Conservation (phyloP, 176 grass and related monocot genomes). For the Typha latifolia region DNA sequence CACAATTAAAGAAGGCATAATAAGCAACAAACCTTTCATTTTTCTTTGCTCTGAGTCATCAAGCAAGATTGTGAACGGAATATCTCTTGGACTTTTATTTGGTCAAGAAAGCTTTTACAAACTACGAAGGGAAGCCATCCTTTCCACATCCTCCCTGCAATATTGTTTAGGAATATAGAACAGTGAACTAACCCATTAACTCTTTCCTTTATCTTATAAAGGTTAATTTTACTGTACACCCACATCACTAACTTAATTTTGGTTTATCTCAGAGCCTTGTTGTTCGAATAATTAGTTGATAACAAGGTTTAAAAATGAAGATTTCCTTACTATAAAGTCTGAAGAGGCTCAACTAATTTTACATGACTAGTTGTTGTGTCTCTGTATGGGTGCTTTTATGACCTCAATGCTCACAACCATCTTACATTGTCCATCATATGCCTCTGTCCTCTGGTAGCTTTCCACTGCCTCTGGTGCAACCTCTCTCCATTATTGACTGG, state of each 20-base stretch:
- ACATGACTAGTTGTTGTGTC: background rate
- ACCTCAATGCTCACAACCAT: background rate
- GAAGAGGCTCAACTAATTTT: background rate
- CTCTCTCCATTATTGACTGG: conserved; percentile 1
- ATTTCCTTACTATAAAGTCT: background rate
- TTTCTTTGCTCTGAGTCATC: background rate
- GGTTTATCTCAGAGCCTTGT: too few relatives aligned
- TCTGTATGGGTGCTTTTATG: background rate
- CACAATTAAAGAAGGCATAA: background rate
- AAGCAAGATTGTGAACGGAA: background rate
- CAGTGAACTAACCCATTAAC: too few relatives aligned
- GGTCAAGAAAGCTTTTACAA: background rate
- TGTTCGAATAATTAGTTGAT: too few relatives aligned
- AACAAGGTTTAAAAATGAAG: too few relatives aligned
- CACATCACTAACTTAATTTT: too few relatives aligned
- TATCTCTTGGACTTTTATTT: background rate
- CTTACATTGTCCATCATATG: background rate
- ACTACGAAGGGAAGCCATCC: background rate
- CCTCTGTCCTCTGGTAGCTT: conserved; percentile 1
- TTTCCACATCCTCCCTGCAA: background rate
- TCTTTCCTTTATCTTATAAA: too few relatives aligned
- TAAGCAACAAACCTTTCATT: background rate
- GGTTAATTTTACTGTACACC: too few relatives aligned
- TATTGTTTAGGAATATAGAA: too few relatives aligned
- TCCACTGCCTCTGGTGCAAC: background rate